Percentiles rank a stretch among this genome's conserved stretches.
Conservation (phyloP, 352 stramenopile species). For the Globisporangium yorkense region DNA sequence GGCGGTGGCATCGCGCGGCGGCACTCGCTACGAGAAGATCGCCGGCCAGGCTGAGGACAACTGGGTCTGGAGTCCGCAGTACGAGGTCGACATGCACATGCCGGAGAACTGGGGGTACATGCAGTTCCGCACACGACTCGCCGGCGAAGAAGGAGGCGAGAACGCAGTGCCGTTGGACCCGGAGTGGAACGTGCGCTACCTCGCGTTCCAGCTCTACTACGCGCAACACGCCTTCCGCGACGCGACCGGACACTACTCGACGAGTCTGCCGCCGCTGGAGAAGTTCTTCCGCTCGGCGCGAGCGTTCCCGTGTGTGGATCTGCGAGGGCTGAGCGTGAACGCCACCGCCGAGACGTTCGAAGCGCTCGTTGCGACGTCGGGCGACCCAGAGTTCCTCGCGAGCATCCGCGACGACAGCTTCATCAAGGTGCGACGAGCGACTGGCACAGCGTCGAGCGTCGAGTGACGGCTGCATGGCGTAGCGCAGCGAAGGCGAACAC, state of each 20-base stretch:
- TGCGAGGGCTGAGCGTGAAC: conserved; percentile 16
- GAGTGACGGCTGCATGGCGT: conserved; percentile 2
- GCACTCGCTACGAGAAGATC: conserved; percentile 45
- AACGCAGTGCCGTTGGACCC: conserved; percentile 27
- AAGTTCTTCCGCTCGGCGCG: conserved; percentile 25
- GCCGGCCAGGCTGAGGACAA: conserved; percentile 50
- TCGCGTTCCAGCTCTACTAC: conserved; percentile 65
- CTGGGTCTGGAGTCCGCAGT: conserved; percentile 88
- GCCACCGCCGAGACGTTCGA: conserved; percentile 2
- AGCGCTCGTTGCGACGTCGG: not conserved
- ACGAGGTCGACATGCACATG: conserved; percentile 82
- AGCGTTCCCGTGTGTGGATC: conserved; percentile 16
- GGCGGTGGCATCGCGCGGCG: conserved; percentile 28
- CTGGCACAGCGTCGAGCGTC: not conserved
- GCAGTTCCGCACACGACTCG: conserved; percentile 41
- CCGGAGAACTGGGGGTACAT: conserved; percentile 89
- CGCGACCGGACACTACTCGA: conserved; percentile 23
- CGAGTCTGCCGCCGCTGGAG: conserved; percentile 20
- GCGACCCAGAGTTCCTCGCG: not conserved
- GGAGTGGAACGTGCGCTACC: conserved; percentile 42
- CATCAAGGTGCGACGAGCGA: conserved; percentile 2
- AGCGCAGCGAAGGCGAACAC: too few relatives aligned
- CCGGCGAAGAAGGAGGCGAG: conserved; percentile 9
- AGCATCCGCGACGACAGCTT: conserved; percentile 10
- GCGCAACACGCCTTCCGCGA: conserved; percentile 41